phyloP scores from a whole-genome alignment of 257 asterid genomes.

The Solanum piurae region DNA sequence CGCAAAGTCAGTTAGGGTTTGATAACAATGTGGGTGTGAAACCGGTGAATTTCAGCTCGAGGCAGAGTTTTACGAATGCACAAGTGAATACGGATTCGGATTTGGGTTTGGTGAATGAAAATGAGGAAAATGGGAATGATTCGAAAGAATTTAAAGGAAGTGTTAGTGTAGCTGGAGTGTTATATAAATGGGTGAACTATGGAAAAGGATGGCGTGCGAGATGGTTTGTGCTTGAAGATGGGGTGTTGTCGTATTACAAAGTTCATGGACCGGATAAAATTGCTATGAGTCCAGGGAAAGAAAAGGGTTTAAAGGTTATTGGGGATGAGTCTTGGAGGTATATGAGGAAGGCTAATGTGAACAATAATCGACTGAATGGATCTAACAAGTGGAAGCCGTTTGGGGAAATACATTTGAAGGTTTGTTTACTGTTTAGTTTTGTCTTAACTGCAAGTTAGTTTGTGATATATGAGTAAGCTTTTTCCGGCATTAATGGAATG shows the following conservation, averaged over 20 bases:
- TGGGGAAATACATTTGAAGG: constrained; percentile 92
- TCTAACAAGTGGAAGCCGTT: constrained; percentile 69
- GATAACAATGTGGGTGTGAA: constrained; percentile 16
- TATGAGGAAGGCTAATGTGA: constrained; percentile 54
- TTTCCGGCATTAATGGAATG: not conserved
- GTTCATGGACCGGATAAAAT: constrained; percentile 95
- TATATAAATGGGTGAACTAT: constrained; percentile 94
- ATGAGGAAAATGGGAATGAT: constrained; percentile 34
- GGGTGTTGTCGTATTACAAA: constrained; percentile 86
- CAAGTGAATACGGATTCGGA: constrained; percentile 32
- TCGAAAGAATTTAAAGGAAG: constrained; percentile 15
- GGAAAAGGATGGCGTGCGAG: constrained; percentile 98
- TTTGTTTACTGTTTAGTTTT: constrained; percentile 9
- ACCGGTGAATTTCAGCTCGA: constrained; percentile 42
- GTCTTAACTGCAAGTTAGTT: not conserved
- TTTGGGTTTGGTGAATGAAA: not conserved
- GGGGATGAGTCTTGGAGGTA: constrained; percentile 89
- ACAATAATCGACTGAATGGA: constrained; percentile 21
- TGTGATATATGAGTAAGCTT: not conserved
- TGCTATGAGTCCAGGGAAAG: constrained; percentile 40
- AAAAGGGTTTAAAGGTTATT: constrained; percentile 72
- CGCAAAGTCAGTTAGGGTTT: constrained; percentile 20
- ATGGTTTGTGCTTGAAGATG: constrained; percentile 96
- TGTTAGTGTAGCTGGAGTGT: constrained; percentile 56
- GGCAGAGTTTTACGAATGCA: constrained; percentile 53